Percentiles rank a stretch among this genome's conserved stretches.
Conservation (phyloP, 192 early-diverging fungal genomes). For the Allomyces macrogynus region DNA sequence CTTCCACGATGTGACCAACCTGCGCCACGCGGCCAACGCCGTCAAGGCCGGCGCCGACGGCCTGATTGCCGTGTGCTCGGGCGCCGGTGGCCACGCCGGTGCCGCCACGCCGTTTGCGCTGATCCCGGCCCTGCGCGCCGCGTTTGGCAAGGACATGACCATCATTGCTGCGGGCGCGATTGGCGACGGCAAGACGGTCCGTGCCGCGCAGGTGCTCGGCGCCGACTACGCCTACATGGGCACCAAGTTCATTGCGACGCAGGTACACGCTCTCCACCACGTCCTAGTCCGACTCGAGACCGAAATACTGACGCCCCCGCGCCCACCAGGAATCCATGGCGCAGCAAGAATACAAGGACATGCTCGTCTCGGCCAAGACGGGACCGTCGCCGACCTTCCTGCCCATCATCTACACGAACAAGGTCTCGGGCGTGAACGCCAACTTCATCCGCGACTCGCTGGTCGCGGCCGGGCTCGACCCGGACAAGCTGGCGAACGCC, state of each 20-base stretch:
- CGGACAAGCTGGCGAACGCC: not conserved
- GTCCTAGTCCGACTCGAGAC: too few species aligned
- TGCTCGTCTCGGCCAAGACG: conserved; percentile 6
- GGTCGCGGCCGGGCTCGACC: conserved; percentile 4
- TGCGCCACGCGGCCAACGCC: conserved; percentile 10
- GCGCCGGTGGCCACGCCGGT: conserved; percentile 15
- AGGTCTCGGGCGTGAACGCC: conserved; percentile 9
- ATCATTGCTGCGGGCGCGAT: conserved; percentile 8
- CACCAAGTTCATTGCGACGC: conserved; percentile 12
- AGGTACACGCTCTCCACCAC: too few species aligned
- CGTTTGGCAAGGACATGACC: conserved; percentile 6
- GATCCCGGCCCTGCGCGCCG: conserved; percentile 6
- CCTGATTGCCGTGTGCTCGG: conserved; percentile 12
- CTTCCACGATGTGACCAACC: conserved; percentile 14
- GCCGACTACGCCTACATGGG: conserved; percentile 14
- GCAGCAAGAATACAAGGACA: conserved; percentile 7
- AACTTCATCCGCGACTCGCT: conserved; percentile 9
- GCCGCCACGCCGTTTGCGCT: conserved; percentile 11
- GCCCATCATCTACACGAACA: conserved; percentile 11
- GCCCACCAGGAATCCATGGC: conserved; percentile 5
- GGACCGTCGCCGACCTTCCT: conserved; percentile 9
- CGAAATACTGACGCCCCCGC: too few species aligned
- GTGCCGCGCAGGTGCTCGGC: conserved; percentile 10
- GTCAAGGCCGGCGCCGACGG: conserved; percentile 12
- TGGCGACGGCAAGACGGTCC: conserved; percentile 5